These are phyloP conservation scores for Hordeum pubiflorum DNA, from an alignment of 202 grass and related monocot species.

Conservation along the genomic window DNA sequence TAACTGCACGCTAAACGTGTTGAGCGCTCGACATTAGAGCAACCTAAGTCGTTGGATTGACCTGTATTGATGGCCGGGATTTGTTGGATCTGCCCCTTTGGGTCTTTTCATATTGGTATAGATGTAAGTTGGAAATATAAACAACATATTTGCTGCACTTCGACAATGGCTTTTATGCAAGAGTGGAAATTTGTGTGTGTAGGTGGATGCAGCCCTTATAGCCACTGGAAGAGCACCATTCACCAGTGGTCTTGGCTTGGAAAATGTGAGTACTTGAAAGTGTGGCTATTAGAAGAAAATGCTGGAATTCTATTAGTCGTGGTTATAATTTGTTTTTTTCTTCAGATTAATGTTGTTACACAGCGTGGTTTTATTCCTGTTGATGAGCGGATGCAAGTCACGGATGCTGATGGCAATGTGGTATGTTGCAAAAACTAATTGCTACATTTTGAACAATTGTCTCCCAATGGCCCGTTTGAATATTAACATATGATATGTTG, in stretches of 20 bases:
- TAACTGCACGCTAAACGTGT: too few relatives aligned
- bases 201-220: constrained; percentile 96
- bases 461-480: constrained; percentile 3
- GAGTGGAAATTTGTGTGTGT: neutral
- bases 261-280: constrained; percentile 60
- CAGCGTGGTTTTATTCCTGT: constrained; percentile 90
- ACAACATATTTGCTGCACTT: neutral
- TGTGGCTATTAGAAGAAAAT: neutral
- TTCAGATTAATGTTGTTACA: constrained; percentile 77
- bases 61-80: too few relatives aligned
- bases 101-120: too few relatives aligned
- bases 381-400: constrained; percentile 85
- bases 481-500: neutral
- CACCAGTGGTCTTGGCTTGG: constrained; percentile 90
- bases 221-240: constrained; percentile 93
- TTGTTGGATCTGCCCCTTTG: too few relatives aligned
- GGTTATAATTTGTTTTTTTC: constrained; percentile 29
- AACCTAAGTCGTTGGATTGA: too few relatives aligned
- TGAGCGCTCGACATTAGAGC: too few relatives aligned
- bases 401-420: constrained; percentile 70
- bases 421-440: constrained; percentile 35
- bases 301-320: neutral
- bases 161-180: neutral
- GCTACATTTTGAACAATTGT: neutral
- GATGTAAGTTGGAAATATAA: neutral